phyloP scores from a whole-genome alignment of 371 early-diverging fungal species.

The Rhizopus microsporus region DNA sequence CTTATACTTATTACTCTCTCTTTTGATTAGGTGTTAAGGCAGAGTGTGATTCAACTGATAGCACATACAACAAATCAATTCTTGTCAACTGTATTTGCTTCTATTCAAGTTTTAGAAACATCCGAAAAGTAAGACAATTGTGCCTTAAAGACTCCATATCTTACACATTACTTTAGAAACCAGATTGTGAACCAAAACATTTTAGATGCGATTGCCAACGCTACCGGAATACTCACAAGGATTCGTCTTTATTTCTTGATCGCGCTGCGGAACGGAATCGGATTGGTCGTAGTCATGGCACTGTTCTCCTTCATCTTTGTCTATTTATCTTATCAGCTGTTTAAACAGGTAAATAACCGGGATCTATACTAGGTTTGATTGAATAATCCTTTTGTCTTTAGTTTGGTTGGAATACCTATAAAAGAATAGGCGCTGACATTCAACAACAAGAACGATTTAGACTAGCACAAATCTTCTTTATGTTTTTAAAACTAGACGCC shows the following conservation, averaged over 20 bases:
- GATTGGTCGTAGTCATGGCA: constrained; percentile 24
- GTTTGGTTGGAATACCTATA: constrained; percentile 53
- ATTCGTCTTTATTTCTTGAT: constrained; percentile 1
- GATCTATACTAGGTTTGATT: neutral
- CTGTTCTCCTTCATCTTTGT: constrained; percentile 31
- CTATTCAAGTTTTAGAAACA: constrained; percentile 45
- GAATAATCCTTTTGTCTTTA: constrained; percentile 4
- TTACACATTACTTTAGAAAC: neutral
- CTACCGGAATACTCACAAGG: neutral
- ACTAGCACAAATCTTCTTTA: constrained; percentile 34
- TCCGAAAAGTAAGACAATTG: constrained; percentile 30
- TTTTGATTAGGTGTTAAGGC: constrained; percentile 42
- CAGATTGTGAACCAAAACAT: neutral
- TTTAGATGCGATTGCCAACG: neutral
- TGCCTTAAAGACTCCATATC: too few relatives aligned
- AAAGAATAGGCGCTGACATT: constrained; percentile 48
- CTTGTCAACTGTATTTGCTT: constrained; percentile 39
- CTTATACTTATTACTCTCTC: neutral
- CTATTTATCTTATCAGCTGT: constrained; percentile 31
- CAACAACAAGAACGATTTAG: constrained; percentile 42
- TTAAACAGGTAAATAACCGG: constrained; percentile 31
- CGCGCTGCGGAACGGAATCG: constrained; percentile 43
- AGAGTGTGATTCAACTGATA: constrained; percentile 50
- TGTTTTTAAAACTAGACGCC: constrained; percentile 46
- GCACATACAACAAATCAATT: constrained; percentile 41